These are phyloP conservation scores for Colletotrichum salicis DNA, from an alignment of 2,329 filamentous ascomycete species.

Conservation along the genomic window DNA sequence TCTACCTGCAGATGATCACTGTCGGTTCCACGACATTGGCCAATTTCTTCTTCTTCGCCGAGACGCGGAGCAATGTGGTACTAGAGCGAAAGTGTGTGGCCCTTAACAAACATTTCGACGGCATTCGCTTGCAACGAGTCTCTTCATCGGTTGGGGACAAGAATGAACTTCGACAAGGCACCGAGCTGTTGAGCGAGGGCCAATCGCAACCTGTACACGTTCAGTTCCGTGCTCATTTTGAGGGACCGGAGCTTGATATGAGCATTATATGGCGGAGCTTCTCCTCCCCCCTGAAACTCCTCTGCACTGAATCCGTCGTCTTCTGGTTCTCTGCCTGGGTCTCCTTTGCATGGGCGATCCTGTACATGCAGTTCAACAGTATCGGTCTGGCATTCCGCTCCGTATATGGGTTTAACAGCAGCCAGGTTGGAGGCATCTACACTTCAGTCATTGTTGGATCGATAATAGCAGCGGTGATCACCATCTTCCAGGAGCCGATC, in stretches of 20 bases:
- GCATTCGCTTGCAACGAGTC: neutral
- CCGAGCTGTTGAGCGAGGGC: too few species aligned
- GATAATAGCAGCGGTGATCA: slow-evolving; percentile 63
- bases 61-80: slow-evolving; percentile 75
- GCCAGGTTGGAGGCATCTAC: slow-evolving; percentile 72
- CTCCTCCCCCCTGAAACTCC: slow-evolving; percentile 51
- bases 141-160: neutral
- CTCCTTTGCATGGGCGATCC: slow-evolving; percentile 75
- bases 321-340: slow-evolving; percentile 78
- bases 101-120: slow-evolving; percentile 58
- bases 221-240: slow-evolving; percentile 10
- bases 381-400: slow-evolving; percentile 74
- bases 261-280: slow-evolving; percentile 43
- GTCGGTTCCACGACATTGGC: slow-evolving; percentile 64
- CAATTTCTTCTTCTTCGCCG: slow-evolving; percentile 70
- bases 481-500: slow-evolving; percentile 66
- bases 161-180: neutral
- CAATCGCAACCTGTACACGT: neutral
- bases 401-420: slow-evolving; percentile 68
- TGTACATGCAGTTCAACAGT: slow-evolving; percentile 69
- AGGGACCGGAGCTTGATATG: slow-evolving; percentile 37
- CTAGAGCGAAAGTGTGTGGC: slow-evolving; percentile 67
- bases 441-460: slow-evolving; percentile 51
- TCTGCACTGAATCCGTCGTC: slow-evolving; percentile 69
- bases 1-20: slow-evolving; percentile 72